Base-by-base conservation (phyloP, 2,329 filamentous ascomycete species). In the Sclerotinia spermophila region DNA sequence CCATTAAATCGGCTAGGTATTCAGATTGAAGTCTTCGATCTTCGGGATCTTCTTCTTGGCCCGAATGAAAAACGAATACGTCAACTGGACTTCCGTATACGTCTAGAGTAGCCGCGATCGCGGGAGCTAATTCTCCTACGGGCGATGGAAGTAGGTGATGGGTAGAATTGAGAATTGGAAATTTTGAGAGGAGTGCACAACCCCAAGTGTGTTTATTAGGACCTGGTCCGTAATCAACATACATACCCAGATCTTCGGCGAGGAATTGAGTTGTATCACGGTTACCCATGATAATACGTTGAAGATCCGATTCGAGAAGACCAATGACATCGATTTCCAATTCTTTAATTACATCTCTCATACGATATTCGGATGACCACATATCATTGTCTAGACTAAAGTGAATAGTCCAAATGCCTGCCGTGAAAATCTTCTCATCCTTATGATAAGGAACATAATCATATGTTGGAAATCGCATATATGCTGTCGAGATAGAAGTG, bases 171-270 rank as follows among this genome's bases (percentile, higher is more conserved):
- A 99, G 81, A 77, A 99, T 99, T 5, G 96, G 96, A 84, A 98
- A 99, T 79, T 98, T 98, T 76, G 94, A 97, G 5, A 99, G 86
- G 59, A 99, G 85, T 33, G 94, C 96, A 15, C 91, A 89, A 67
- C 96, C 96, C 96, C 96, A 99, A 0, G 96, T 99, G 83, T 99
- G 96, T 83, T 98, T 99, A 86, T 99, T 97, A 10, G 96, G 96
- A 2, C 96, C 96, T 42, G 96, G 96, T 69, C 96, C 96, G 78
- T 94, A 97, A 83, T 99, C 96, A 65, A 96, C 94, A 79, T 97
- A 99, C 96, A 99, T 99, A 76, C 96, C 96, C 17, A 99, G 86
- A 75, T 99, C 94, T 80, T 98, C 95, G 30, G 96, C 94, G 13
- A 99, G 87, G 82, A 93, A 96, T 79, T 98, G 96, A 1, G 96